These are phyloP conservation scores for Podospora conica DNA, from an alignment of 495 filamentous ascomycete species.

Conservation along the genomic window DNA sequence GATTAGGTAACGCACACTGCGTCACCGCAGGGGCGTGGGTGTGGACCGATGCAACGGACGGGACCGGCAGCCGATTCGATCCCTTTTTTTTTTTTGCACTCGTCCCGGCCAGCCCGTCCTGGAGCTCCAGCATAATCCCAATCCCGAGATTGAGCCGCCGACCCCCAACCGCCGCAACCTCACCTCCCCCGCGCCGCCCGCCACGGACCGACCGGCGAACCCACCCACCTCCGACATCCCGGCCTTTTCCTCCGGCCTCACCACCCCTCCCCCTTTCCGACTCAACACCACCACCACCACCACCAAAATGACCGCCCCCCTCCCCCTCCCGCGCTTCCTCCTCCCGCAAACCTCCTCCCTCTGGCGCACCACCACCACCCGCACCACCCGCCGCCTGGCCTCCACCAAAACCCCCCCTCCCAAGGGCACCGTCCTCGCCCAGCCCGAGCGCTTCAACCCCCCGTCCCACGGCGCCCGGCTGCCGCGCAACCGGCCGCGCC, in stretches of 20 bases:
- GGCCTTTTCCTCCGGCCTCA: too few species aligned
- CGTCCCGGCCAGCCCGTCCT: too few species aligned
- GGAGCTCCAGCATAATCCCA: too few species aligned
- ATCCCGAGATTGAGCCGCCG: not conserved
- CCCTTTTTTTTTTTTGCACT: too few species aligned
- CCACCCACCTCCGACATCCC: not conserved
- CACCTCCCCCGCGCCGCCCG: not conserved
- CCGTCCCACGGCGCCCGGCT: conserved; percentile 71
- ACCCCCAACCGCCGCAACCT: not conserved
- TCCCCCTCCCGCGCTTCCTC: conserved; percentile 48
- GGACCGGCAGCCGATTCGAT: too few species aligned
- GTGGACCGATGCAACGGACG: too few species aligned
- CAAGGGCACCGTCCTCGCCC: conserved; percentile 52
- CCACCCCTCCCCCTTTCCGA: not conserved
- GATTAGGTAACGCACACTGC: conserved; percentile 5
- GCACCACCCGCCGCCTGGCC: conserved; percentile 4
- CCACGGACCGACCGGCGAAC: not conserved
- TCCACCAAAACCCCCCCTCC: conserved; percentile 14
- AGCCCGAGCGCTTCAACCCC: conserved; percentile 77
- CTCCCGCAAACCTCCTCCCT: conserved; percentile 44
- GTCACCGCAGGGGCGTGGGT: not conserved
- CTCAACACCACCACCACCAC: not conserved
- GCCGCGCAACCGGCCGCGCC: conserved; percentile 34
- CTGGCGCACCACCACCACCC: conserved; percentile 30
- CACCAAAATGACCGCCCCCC: conserved; percentile 31